Base-by-base conservation (phyloP, 2,329 filamentous ascomycete genomes). In the Penicillium sp. region DNA sequence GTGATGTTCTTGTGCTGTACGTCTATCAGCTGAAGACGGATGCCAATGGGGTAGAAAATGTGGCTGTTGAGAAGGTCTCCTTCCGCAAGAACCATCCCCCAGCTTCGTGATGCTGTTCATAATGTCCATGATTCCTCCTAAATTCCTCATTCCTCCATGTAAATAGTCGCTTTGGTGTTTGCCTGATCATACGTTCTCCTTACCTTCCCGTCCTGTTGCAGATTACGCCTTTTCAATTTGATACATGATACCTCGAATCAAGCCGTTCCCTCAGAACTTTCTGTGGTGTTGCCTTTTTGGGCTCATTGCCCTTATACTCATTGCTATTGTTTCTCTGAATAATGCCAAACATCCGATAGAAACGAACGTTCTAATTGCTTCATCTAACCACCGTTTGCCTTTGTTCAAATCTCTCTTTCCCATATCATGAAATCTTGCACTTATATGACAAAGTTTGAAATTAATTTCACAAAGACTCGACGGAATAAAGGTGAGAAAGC, bases 1-100 rank as follows among this genome's bases (percentile, higher is more conserved):
- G 93, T 30, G 95, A 97, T 71, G 95, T 95, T 14, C 82, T 97
- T 62, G 95, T 95, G 56, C 81, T 97, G 46, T 97, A 97, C 73
- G 93, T 97, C 49, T 97, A 97, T 71, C 89, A 92, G 72, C 74
- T 92, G 67, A 84, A 87, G 71, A 91, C 88, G 69, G 88, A 91
- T 65, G 85, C 83, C 53, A 86, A 89, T 62, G 89, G 89, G 14
- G 83, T 83, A 34, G 89, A 92, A 73, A 91, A 87, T 56, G 89
- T 93, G 42, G 87, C 87, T 14, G 89, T 93, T 39, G 89, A 93
- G 73, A 93, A 93, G 78, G 88, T 93, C 58, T 91, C 89, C 47
- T 93, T 89, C 73, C 89, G 89, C 65, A 92, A 91, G 78, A 87
- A 86, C 36, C 84, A 86, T 52, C 81, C 85, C 63, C 81, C 84